Conservation (phyloP, 148 eudicot species). For the Chenopodium berlandieri region DNA sequence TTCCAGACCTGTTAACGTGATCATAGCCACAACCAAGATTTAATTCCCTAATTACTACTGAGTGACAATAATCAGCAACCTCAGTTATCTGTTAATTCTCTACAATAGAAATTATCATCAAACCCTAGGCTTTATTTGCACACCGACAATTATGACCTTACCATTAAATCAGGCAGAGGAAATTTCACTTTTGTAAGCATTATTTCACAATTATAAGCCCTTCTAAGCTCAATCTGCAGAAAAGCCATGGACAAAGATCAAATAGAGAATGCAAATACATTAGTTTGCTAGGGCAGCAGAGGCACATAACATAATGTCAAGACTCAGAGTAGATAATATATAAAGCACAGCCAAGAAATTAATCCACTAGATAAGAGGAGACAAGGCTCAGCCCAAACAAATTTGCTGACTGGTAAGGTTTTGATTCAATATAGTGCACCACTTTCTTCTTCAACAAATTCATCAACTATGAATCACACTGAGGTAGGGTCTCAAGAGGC, state of each 20-base stretch:
- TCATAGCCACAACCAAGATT: neutral
- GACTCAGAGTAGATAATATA: neutral
- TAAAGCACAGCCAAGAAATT: neutral
- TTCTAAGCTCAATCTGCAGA: conserved; percentile 73
- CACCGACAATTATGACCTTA: conserved; percentile 29
- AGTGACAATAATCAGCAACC: neutral
- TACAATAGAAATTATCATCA: neutral
- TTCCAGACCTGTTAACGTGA: neutral
- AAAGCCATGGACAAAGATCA: conserved; percentile 15
- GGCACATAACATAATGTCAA: neutral
- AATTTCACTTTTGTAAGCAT: conserved; percentile 90
- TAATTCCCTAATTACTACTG: neutral
- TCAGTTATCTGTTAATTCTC: neutral
- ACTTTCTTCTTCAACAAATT: neutral
- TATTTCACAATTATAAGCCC: conserved; percentile 94
- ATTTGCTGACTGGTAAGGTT: neutral
- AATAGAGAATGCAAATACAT: conserved; percentile 1
- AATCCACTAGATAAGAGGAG: neutral
- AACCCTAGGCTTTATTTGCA: neutral
- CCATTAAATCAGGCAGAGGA: conserved; percentile 89
- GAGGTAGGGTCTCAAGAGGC: neutral
- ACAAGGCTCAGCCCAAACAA: neutral
- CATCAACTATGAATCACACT: neutral
- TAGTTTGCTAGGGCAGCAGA: neutral
- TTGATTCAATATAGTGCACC: neutral